A percentile compares a stretch with the other conserved stretches of the same genome.
Conservation (phyloP, 2,329 filamentous ascomycete species). For the Penicillium crustosum region DNA sequence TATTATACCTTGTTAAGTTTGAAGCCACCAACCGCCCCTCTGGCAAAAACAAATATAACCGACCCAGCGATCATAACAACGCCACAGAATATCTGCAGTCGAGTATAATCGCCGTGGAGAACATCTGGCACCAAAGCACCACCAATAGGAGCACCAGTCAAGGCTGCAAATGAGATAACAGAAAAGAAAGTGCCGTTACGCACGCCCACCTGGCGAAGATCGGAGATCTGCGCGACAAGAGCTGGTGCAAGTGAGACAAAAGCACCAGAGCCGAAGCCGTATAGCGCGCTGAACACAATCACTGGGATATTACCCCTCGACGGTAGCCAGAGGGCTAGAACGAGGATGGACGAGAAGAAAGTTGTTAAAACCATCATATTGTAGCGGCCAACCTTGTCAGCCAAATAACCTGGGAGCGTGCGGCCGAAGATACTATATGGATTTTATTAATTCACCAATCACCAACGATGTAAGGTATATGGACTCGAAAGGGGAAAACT, state of each 20-base stretch:
- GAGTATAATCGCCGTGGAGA: constrained; percentile 27
- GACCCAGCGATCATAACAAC: constrained; percentile 29
- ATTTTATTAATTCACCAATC: not conserved
- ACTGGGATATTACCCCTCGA: constrained; percentile 56
- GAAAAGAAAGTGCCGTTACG: constrained; percentile 65
- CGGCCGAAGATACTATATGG: constrained; percentile 34
- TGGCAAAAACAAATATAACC: constrained; percentile 25
- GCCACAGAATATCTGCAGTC: constrained; percentile 29
- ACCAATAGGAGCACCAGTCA: constrained; percentile 49
- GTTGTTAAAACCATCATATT: constrained; percentile 51
- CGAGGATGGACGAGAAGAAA: constrained; percentile 35
- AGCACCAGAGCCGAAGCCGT: constrained; percentile 67
- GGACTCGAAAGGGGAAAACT: no score
- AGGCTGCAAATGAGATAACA: constrained; percentile 61
- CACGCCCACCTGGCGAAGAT: constrained; percentile 68
- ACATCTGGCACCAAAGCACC: constrained; percentile 30
- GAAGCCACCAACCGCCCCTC: constrained; percentile 26
- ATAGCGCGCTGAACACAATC: constrained; percentile 65
- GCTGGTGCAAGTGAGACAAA: constrained; percentile 65
- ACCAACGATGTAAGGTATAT: no score
- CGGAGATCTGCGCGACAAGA: constrained; percentile 68
- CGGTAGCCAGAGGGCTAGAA: constrained; percentile 57
- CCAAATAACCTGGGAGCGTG: constrained; percentile 33
- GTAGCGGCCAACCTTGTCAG: constrained; percentile 32
- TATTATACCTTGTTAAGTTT: constrained; percentile 27